phyloP scores from a whole-genome alignment of 306 rosid genomes.

The Casuarina glauca region DNA sequence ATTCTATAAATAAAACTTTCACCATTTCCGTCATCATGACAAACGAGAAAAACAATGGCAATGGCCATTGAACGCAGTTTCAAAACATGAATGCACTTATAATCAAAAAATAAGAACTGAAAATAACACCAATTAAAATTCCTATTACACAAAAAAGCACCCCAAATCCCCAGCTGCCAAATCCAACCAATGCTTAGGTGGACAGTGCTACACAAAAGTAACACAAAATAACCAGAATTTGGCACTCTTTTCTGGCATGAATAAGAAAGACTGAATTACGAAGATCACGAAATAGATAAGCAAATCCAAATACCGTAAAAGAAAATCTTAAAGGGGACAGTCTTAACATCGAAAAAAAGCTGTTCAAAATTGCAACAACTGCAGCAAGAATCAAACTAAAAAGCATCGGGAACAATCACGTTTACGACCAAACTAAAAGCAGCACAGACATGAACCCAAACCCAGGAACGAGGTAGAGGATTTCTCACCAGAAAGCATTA shows the following conservation, averaged over 20 bases:
- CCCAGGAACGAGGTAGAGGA: background rate
- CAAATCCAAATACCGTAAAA: background rate
- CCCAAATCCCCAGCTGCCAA: background rate
- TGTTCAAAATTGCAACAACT: background rate
- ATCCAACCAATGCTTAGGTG: background rate
- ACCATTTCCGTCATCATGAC: background rate
- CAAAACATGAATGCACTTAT: background rate
- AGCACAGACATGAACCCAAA: background rate
- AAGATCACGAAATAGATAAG: background rate
- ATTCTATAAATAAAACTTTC: background rate
- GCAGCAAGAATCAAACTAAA: background rate
- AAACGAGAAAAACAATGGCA: background rate
- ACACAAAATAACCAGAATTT: background rate
- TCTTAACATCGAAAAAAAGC: background rate
- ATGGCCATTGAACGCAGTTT: background rate
- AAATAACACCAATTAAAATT: background rate
- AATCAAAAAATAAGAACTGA: background rate
- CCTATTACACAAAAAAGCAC: background rate
- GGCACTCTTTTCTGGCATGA: background rate
- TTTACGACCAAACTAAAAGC: background rate
- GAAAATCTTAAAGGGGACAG: background rate
- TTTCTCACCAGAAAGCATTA: slow-evolving; percentile 19
- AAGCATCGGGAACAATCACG: background rate
- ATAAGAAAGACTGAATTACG: background rate
- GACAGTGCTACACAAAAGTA: background rate